phyloP scores from a whole-genome alignment of 805 yeast species.

The Ascoidea rubescens region DNA sequence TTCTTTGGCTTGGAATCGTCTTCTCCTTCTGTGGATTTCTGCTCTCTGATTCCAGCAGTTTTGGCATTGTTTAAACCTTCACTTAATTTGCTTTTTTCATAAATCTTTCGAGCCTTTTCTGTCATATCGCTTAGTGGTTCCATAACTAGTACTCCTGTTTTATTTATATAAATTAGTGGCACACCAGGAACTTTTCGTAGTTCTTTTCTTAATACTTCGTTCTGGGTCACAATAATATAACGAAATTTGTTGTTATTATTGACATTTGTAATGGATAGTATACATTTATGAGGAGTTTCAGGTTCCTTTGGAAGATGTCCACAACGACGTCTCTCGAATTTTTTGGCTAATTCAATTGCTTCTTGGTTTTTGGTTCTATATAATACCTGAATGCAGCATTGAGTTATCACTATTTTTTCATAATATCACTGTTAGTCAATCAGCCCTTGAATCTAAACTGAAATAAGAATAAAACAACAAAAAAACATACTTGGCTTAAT shows the following conservation, averaged over 20 bases:
- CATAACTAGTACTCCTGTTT: conserved; percentile 82
- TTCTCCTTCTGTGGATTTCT: conserved; percentile 11
- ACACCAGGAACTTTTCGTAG: conserved; percentile 77
- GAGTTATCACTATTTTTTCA: conserved; percentile 56
- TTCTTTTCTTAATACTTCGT: conserved; percentile 49
- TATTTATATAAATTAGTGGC: conserved; percentile 74
- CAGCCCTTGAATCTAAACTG: neutral
- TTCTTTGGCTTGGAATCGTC: conserved; percentile 16
- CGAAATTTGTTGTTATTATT: conserved; percentile 80
- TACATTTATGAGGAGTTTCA: conserved; percentile 60
- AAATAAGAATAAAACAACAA: neutral
- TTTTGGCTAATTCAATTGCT: conserved; percentile 72
- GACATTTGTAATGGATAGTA: conserved; percentile 51
- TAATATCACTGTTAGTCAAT: neutral
- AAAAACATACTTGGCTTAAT: conserved; percentile 41
- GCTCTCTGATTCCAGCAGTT: conserved; percentile 27
- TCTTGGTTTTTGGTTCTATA: conserved; percentile 58
- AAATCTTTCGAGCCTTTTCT: conserved; percentile 26
- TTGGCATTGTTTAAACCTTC: conserved; percentile 64
- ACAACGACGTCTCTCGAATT: conserved; percentile 85
- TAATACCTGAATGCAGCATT: conserved; percentile 83
- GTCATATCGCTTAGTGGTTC: conserved; percentile 81
- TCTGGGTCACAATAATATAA: conserved; percentile 79
- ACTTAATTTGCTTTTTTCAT: conserved; percentile 56
- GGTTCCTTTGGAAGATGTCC: conserved; percentile 60